These are phyloP conservation scores for slime mould (Dictyostelium discoideum) DNA, from an alignment of 78 protist species.

Conservation along the genomic window DNA sequence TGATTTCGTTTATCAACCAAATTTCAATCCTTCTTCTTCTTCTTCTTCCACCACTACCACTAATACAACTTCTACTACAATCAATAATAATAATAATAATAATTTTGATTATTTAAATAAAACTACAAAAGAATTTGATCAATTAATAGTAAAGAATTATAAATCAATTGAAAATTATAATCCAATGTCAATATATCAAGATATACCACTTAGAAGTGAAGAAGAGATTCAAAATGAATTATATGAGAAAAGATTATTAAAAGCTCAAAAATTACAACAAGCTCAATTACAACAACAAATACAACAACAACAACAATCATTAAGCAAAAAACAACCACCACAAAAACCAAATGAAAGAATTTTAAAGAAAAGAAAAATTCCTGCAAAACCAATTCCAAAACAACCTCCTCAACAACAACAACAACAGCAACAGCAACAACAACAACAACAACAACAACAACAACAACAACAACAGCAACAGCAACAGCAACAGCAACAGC, in stretches of 20 bases:
- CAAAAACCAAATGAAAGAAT: background rate
- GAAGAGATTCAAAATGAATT: conserved; percentile 49
- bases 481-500: background rate
- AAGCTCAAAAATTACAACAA: background rate
- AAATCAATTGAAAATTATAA: background rate
- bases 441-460: background rate
- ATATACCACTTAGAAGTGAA: conserved; percentile 17
- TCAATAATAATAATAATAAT: background rate
- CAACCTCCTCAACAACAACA: background rate
- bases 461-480: background rate
- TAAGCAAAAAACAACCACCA: background rate
- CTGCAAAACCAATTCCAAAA: background rate
- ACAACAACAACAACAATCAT: background rate
- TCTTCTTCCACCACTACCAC: background rate
- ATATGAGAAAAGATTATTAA: background rate
- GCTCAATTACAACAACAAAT: background rate
- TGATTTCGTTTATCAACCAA: conserved; percentile 36
- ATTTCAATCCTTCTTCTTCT: background rate
- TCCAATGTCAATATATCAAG: conserved; percentile 43
- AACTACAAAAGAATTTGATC: background rate
- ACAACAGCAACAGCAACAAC: background rate
- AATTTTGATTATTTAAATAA: background rate
- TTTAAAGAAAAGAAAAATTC: background rate
- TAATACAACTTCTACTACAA: background rate
- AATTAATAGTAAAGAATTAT: background rate